Evolutionary conservation across 2,329 filamentous ascomycete species (phyloP).

Genomic region (Neonectria coccinea): DNA sequence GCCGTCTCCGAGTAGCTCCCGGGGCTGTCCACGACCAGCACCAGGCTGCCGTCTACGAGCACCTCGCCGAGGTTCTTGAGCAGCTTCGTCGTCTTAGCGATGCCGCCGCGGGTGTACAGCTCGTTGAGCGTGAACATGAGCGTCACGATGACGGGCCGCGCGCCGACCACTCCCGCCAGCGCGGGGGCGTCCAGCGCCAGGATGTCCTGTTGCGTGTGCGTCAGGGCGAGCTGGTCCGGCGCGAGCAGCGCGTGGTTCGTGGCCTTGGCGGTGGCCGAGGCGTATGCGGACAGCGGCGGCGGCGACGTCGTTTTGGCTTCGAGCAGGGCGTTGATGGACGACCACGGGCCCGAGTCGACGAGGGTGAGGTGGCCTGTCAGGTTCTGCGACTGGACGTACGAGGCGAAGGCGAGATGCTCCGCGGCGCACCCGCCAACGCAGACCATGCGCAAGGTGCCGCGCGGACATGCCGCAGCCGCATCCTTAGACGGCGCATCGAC

Average conservation of each 20-base stretch:
- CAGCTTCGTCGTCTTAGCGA: conserved; percentile 79
- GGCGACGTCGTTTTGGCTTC: conserved; percentile 65
- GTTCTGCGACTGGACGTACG: conserved; percentile 52
- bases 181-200: conserved; percentile 54
- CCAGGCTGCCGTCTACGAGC: conserved; percentile 69
- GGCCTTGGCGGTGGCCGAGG: conserved; percentile 59
- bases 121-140: conserved; percentile 97
- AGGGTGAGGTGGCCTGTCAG: conserved; percentile 64
- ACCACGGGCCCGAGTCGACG: conserved; percentile 89
- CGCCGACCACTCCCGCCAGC: conserved; percentile 50
- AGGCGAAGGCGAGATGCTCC: conserved; percentile 68
- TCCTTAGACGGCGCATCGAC: conserved; percentile 8
- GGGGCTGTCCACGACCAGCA: conserved; percentile 92
- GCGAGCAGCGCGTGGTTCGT: conserved; percentile 59
- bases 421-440: conserved; percentile 70
- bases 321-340: conserved; percentile 69
- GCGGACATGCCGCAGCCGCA: neutral
- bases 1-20: conserved; percentile 90
- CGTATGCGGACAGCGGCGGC: conserved; percentile 64
- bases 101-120: conserved; percentile 82
- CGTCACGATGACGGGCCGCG: conserved; percentile 71
- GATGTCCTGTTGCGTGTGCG: conserved; percentile 62
- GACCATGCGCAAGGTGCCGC: conserved; percentile 54
- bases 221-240: conserved; percentile 52
- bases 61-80: conserved; percentile 74